phyloP scores from a whole-genome alignment of 1,139 yeast genomes.

The Sugiyamaella novakii region DNA sequence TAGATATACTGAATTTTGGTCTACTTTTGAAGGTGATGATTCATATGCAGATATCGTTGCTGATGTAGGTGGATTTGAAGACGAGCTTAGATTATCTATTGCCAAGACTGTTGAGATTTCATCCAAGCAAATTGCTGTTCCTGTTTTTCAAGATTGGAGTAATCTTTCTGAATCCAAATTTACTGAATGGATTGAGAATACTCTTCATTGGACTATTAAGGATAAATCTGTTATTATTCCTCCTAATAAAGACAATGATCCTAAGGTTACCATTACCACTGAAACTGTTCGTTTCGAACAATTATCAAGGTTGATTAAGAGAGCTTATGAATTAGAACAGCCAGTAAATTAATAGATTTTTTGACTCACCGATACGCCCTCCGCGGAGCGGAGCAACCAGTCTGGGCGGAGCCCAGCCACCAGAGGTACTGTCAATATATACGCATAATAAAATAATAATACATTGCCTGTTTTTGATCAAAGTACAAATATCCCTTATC shows the following conservation, averaged over 20 bases:
- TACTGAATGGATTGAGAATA: constrained; percentile 40
- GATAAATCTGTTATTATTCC: constrained; percentile 37
- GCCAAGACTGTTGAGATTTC: constrained; percentile 40
- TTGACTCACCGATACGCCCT: constrained; percentile 11
- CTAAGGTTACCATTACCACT: constrained; percentile 39
- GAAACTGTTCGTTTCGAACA: constrained; percentile 43
- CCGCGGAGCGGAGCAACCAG: neutral
- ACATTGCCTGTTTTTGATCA: too few relatives aligned
- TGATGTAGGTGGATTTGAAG: constrained; percentile 42
- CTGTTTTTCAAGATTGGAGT: constrained; percentile 41
- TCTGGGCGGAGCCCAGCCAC: neutral
- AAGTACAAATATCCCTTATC: neutral
- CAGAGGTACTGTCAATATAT: too few relatives aligned
- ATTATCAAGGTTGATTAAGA: constrained; percentile 39
- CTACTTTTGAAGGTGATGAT: constrained; percentile 40
- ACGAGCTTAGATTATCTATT: constrained; percentile 40
- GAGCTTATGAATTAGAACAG: constrained; percentile 36
- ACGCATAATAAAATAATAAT: too few relatives aligned
- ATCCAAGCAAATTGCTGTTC: constrained; percentile 36
- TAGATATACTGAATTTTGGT: constrained; percentile 45
- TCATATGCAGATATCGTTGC: constrained; percentile 43
- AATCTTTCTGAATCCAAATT: constrained; percentile 39
- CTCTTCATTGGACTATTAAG: constrained; percentile 39
- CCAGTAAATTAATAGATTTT: constrained; percentile 22
- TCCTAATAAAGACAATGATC: constrained; percentile 39